Base-by-base conservation (phyloP, 2,329 filamentous ascomycete genomes). In the Ophiosphaerella herpotricha region DNA sequence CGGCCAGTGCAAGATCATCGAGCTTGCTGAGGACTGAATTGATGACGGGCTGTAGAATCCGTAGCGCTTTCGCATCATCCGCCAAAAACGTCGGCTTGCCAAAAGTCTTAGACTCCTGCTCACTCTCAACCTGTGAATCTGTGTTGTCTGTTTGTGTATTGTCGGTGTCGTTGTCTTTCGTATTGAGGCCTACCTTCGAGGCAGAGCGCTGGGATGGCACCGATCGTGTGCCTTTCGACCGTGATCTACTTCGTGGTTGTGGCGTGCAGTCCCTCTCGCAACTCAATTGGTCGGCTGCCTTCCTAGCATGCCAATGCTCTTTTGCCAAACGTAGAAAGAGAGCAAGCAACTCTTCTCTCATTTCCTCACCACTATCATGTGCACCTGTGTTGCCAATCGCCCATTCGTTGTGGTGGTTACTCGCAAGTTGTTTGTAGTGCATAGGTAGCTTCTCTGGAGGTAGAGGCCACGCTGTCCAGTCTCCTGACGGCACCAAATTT, bases 381-480 rank as follows among this genome's bases (percentile, higher is more conserved):
- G 78, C 40, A 23, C 35, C 71, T 16, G 65, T 66, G 49, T 71
- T 77, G 45, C 77, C 80, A 29, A 83, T 74, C 0, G 79, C 85
- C 63, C 80, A 84, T 11, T 61, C 66, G 26, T 83, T 80, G 45
- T 82, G 74, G 6, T 77, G 75, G 41, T 9, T 21, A 16, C 83
- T 78, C 46, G 26, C 56, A 48, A 34, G 72, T 62, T 68, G 32
- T 37, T 89, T 81, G 16, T 77, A 76, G 12, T 79, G 76, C 13
- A 77, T 74, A 1, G 89, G 89, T 7, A 94, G 85, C 23, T 80
- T 74, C 7, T 78, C 74, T 4, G 82, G 77, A 16, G 79, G 79
- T 64, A 95, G 71, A 4, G 93, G 93, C 93, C 93, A 97, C 0
- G 91, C 89, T 14, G 89, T 90, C 92, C 93, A 97, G 4, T 68